phyloP scores from a whole-genome alignment of 2,329 filamentous ascomycete genomes.

The Colletotrichum chrysophilum region DNA sequence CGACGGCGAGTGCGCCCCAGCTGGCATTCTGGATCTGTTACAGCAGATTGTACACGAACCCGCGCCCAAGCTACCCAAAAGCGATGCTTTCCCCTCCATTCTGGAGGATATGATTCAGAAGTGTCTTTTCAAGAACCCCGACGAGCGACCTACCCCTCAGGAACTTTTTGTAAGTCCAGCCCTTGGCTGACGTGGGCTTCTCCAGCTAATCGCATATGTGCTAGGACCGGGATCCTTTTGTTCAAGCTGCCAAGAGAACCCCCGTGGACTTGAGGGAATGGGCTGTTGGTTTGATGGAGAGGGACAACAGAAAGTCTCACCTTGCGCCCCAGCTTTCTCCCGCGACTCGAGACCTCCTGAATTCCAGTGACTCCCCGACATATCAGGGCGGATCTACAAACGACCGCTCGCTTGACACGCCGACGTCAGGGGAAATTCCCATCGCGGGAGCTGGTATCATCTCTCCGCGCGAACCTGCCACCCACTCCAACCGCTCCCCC shows the following conservation, averaged over 20 bases:
- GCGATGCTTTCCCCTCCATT: constrained; percentile 94
- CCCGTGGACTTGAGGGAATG: constrained; percentile 93
- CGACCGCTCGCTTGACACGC: constrained; percentile 59
- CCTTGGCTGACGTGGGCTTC: background rate
- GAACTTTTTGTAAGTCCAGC: constrained; percentile 79
- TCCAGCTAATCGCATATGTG: constrained; percentile 27
- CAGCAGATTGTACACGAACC: constrained; percentile 98
- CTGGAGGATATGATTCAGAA: constrained; percentile 97
- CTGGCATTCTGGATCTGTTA: constrained; percentile 92
- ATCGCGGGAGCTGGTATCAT: constrained; percentile 63
- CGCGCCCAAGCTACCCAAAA: constrained; percentile 91
- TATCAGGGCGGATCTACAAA: constrained; percentile 44
- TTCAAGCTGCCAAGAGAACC: constrained; percentile 95
- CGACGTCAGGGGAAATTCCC: constrained; percentile 76
- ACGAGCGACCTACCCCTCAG: constrained; percentile 87
- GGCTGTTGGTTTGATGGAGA: constrained; percentile 93
- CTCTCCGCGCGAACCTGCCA: constrained; percentile 56
- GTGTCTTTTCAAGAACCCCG: constrained; percentile 89
- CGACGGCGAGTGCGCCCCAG: constrained; percentile 81
- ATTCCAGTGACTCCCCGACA: constrained; percentile 66
- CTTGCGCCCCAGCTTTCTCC: constrained; percentile 82
- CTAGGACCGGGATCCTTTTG: constrained; percentile 90
- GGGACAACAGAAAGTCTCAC: constrained; percentile 94
- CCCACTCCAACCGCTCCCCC: constrained; percentile 54
- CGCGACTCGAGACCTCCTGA: constrained; percentile 76